These are phyloP conservation scores for Hypoxylon crocopeplum DNA, from an alignment of 495 filamentous ascomycete genomes.

Conservation along the genomic window DNA sequence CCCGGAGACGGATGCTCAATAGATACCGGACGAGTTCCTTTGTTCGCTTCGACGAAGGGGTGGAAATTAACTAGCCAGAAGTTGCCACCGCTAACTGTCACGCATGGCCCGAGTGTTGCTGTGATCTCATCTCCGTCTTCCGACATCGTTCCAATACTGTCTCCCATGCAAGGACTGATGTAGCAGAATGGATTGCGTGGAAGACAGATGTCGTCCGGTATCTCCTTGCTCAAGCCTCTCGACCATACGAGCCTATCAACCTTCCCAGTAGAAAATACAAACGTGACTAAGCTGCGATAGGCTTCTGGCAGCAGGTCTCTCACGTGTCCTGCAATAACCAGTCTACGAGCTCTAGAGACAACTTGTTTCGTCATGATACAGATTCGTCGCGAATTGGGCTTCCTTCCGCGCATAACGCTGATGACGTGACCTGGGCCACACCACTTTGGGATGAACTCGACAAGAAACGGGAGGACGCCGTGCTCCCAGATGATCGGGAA, in stretches of 20 bases:
- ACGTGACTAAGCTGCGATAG: constrained; percentile 24
- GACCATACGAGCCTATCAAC: constrained; percentile 41
- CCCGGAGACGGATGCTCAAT: constrained; percentile 41
- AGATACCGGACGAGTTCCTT: constrained; percentile 13
- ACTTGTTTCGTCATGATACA: constrained; percentile 36
- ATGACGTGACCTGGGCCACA: constrained; percentile 43
- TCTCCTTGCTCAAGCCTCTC: constrained; percentile 32
- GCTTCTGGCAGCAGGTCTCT: constrained; percentile 37
- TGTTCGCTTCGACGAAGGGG: constrained; percentile 37
- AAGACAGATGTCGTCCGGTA: constrained; percentile 39
- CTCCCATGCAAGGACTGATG: constrained; percentile 39
- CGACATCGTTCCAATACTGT: constrained; percentile 38
- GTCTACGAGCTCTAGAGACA: constrained; percentile 32
- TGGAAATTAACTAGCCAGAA: constrained; percentile 43
- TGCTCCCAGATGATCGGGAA: constrained; percentile 44
- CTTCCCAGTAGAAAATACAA: constrained; percentile 35
- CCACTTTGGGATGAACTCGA: constrained; percentile 43
- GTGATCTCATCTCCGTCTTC: constrained; percentile 36
- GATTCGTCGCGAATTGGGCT: constrained; percentile 34
- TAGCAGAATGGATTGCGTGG: constrained; percentile 44
- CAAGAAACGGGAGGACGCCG: constrained; percentile 40
- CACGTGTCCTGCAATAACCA: constrained; percentile 40
- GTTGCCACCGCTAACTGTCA: constrained; percentile 27
- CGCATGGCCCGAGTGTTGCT: constrained; percentile 38
- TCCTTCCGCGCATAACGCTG: constrained; percentile 39